phyloP scores from a whole-genome alignment of 805 yeast species.

The Suhomyces pyralidae region DNA sequence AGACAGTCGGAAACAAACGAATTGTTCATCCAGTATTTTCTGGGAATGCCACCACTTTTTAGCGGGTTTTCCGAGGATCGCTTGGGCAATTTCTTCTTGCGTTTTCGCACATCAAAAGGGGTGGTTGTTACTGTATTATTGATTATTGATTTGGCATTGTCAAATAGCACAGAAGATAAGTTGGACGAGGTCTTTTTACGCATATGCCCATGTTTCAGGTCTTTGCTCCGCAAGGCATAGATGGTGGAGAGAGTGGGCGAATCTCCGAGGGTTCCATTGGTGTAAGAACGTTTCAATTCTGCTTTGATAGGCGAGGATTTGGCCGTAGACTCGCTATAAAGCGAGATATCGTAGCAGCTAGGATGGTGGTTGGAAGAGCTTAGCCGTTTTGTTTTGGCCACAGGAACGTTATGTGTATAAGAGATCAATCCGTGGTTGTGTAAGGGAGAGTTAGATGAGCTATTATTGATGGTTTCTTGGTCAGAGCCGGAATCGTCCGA shows the following conservation, averaged over 20 bases:
- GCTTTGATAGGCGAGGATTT: slow-evolving; percentile 28
- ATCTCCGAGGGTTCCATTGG: slow-evolving; percentile 5
- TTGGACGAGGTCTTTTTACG: slow-evolving; percentile 29
- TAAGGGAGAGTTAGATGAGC: background rate
- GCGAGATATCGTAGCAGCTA: slow-evolving; percentile 17
- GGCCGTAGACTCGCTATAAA: slow-evolving; percentile 24
- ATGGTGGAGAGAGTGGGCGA: slow-evolving; percentile 27
- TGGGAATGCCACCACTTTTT: slow-evolving; percentile 53
- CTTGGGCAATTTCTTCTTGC: slow-evolving; percentile 27
- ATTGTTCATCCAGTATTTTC: slow-evolving; percentile 95
- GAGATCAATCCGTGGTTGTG: slow-evolving; percentile 2
- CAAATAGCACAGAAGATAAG: slow-evolving; percentile 32
- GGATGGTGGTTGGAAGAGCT: slow-evolving; percentile 6
- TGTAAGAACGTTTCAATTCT: slow-evolving; percentile 14
- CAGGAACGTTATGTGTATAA: background rate
- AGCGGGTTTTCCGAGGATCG: slow-evolving; percentile 39
- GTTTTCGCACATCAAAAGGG: slow-evolving; percentile 24
- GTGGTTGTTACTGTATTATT: slow-evolving; percentile 32
- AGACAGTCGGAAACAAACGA: slow-evolving; percentile 87
- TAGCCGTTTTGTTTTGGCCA: background rate
- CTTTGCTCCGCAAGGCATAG: slow-evolving; percentile 22
- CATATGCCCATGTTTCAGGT: slow-evolving; percentile 12
- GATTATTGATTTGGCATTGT: slow-evolving; percentile 37
- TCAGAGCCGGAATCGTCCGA: slow-evolving; percentile 47
- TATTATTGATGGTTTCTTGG: slow-evolving; percentile 28